Base-by-base conservation (phyloP, 2,329 filamentous ascomycete species). In the Aspergillus arachidicola region DNA sequence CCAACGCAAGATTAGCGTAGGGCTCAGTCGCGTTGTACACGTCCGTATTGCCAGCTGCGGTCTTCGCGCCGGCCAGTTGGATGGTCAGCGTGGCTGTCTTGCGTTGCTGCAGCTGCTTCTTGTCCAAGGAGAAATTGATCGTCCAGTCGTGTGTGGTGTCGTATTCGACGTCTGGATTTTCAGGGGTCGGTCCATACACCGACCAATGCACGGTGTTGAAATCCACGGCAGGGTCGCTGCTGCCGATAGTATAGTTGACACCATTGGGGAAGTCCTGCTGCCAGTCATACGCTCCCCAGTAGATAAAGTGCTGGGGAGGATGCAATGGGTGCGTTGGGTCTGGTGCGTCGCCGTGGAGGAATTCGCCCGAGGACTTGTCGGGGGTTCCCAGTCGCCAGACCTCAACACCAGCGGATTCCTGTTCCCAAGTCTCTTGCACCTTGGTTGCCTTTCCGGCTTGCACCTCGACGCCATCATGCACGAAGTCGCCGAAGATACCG, bases 151-250 rank as follows among this genome's bases (percentile, higher is more conserved):
- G 87, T 0, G 72, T 73, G 6, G 71, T 73, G n/a, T 71, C 57
- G 30, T 68, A 72, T 62, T 74, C 72, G 30, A 87, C 80, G 58
- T 82, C 75, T 26, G 76, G 74, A 65, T 80, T 80, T 19, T 68
- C 68, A 4, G 71, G 66, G 0, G 70, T 73, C 6, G 70, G 72
- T 77, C 87, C 86, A 68, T 87, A 89, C 10, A 87, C 86, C 61
- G 83, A 85, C 88, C 87, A 90, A 71, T 90, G 88, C 4, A 89
- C 84, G 60, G 89, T 89, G 73, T 90, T 90, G 64, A 88, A 79
- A 68, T 87, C 85, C 12, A 76, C 72, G 0, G 75, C 75, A 21
- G 78, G 78, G 30, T 85, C 74, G 64, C 82, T 83, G 69, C 82
- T 74, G 11, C 87, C 86, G 1, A 90, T 82, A 16, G 82, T 81